Base-by-base conservation (phyloP, 108 stramenopile species). In the Cyclotella baltica region DNA sequence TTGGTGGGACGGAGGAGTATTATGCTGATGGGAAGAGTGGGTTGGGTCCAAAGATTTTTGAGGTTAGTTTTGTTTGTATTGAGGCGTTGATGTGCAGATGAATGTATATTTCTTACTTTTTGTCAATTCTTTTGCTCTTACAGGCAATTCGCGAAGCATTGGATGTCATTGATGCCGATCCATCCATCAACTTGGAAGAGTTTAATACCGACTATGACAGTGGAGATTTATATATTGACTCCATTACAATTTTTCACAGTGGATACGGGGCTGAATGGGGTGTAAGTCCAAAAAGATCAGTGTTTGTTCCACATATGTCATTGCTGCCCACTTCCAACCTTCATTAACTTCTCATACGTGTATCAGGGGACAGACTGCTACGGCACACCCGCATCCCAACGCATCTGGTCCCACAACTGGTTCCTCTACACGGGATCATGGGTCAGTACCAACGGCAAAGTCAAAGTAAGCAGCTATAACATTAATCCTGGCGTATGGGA, bases 231-330 rank as follows among this genome's bases (percentile, higher is more conserved):
- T 77, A 51, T 27, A 80, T 85, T 48, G 78, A 85, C 50, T 53
- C 77, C 11, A 67, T 85, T 22, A 72, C 72, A 28, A 46, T 83
- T n/a, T 36, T 83, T 3, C 86, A 87, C 53, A 80, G 78, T 38
- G 86, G 86, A 23, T 83, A 87, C 51, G 75, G 67, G 22, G 86
- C 83, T 11, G 86, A 81, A 38, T 64, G 52, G 51, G 81, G 81
- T 34, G 67, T 67, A 19, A 67, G 67, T 51, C 28, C 15, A 2
- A 63, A 36, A 6, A 38, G 4, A 2, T 64, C 23, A 33, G 9
- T 62, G 19, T 22, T 55, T 10, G 2, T n/a, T 25, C 25, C 1
- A 2, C 25, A 23, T 25, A 3, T 3, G 25, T 56, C 55, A 23
- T 25, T 56, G 4, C n/a, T 3, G 25, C 25, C 11, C 3, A 1